Conservation (phyloP, 1,139 yeast genomes). For the Geotrichum macrosporum region DNA sequence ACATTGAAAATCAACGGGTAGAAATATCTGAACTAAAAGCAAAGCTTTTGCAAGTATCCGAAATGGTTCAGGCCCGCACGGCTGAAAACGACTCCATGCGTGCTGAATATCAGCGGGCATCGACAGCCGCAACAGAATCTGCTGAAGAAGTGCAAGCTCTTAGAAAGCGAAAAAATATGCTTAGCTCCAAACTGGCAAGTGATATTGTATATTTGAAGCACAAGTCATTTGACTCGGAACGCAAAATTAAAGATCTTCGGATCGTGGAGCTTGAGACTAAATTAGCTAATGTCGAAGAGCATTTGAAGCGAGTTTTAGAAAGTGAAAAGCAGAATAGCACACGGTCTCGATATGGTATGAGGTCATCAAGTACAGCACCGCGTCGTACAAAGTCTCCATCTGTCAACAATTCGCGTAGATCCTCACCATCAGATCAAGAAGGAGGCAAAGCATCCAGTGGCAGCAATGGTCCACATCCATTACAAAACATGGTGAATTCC, state of each 20-base stretch:
- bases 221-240: constrained; percentile 34
- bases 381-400: constrained; percentile 33
- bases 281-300: constrained; percentile 36
- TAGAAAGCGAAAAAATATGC: constrained; percentile 36
- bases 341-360: constrained; percentile 35
- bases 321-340: constrained; percentile 32
- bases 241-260: constrained; percentile 32
- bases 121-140: constrained; percentile 52
- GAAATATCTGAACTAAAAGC: constrained; percentile 44
- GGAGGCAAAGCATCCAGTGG: constrained; percentile 2
- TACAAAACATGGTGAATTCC: constrained; percentile 19
- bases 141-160: constrained; percentile 41
- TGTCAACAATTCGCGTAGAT: constrained; percentile 7
- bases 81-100: constrained; percentile 64
- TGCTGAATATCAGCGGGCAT: constrained; percentile 60
- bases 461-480: constrained; percentile 15
- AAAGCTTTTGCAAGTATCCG: constrained; percentile 41
- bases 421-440: constrained; percentile 14
- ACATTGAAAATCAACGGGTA: constrained; percentile 36
- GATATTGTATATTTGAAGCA: constrained; percentile 30
- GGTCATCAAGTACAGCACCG: constrained; percentile 32
- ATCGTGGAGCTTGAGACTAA: constrained; percentile 32
- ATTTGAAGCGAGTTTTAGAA: constrained; percentile 35
- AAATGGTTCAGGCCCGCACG: constrained; percentile 40
- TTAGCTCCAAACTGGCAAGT: constrained; percentile 34